Evolutionary conservation across 176 grass and related monocot genomes (phyloP).

Genomic region (Phyllostachys edulis): DNA sequence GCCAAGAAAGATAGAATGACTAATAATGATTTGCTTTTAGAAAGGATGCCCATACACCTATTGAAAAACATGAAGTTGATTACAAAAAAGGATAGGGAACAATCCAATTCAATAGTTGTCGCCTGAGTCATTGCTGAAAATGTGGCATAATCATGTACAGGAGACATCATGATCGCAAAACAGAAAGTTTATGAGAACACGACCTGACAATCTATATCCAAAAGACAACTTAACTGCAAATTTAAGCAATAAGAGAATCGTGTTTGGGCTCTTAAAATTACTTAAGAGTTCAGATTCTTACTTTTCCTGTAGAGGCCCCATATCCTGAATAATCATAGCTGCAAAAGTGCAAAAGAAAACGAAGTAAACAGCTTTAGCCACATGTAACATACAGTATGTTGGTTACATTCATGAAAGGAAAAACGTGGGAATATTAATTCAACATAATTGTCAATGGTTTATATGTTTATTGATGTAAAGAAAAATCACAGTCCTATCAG

Average conservation of each 20-base stretch:
- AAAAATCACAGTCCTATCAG: constrained; percentile 25
- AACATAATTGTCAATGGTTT: not conserved
- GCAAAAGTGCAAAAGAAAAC: constrained; percentile 54
- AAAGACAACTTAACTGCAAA: constrained; percentile 15
- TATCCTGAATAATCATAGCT: constrained; percentile 99
- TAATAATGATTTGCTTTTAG: constrained; percentile 33
- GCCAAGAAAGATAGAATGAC: constrained; percentile 3
- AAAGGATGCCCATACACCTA: constrained; percentile 30
- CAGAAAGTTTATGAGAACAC: not conserved
- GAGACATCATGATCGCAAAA: constrained; percentile 29
- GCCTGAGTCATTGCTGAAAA: constrained; percentile 9
- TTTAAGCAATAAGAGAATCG: constrained; percentile 19
- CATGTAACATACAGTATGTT: not conserved
- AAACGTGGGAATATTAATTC: not conserved
- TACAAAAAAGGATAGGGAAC: constrained; percentile 21
- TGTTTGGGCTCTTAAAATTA: constrained; percentile 14
- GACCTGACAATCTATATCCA: not conserved
- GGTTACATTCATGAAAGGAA: constrained; percentile 12
- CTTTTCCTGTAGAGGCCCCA: constrained; percentile 95
- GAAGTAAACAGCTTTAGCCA: constrained; percentile 29
- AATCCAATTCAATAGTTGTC: constrained; percentile 25
- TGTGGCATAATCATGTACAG: constrained; percentile 20
- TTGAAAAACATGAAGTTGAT: constrained; percentile 30
- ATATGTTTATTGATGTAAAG: not conserved
- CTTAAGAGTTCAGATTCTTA: constrained; percentile 43